These are phyloP conservation scores for Paraphaeosphaeria minitans DNA, from an alignment of 2,329 filamentous ascomycete genomes.

Conservation along the genomic window DNA sequence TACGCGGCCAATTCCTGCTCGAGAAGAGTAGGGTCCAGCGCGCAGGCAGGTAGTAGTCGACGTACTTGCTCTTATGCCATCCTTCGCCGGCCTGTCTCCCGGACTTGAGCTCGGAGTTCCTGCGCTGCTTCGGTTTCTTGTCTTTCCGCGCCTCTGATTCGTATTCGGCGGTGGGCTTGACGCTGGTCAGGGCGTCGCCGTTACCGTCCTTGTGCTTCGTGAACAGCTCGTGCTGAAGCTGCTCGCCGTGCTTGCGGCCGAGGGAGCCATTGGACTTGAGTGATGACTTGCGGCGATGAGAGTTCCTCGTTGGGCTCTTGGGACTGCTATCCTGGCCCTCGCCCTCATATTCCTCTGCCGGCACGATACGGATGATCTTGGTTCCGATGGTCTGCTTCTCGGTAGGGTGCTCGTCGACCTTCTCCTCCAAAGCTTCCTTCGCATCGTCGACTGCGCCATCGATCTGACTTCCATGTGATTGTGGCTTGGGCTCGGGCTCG, in stretches of 20 bases:
- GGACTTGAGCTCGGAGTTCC: constrained; percentile 54
- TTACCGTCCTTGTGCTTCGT: constrained; percentile 53
- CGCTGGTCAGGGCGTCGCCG: constrained; percentile 53
- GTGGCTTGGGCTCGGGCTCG: constrained; percentile 10
- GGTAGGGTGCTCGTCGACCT: constrained; percentile 16
- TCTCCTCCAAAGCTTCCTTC: constrained; percentile 11
- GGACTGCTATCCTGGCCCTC: constrained; percentile 40
- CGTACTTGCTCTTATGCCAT: constrained; percentile 57
- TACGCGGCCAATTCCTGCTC: not conserved
- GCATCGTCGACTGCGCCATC: constrained; percentile 13
- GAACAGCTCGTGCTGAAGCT: constrained; percentile 42
- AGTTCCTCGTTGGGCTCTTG: constrained; percentile 34
- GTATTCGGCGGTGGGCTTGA: constrained; percentile 48
- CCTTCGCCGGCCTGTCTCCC: constrained; percentile 60
- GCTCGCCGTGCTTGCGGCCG: constrained; percentile 36
- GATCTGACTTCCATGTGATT: constrained; percentile 29
- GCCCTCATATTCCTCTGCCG: constrained; percentile 35
- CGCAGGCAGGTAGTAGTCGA: constrained; percentile 1
- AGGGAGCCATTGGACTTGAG: constrained; percentile 38
- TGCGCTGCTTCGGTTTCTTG: constrained; percentile 33
- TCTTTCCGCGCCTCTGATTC: constrained; percentile 44
- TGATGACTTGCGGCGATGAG: constrained; percentile 37
- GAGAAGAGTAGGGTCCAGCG: not conserved
- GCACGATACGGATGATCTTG: constrained; percentile 11
- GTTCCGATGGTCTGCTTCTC: constrained; percentile 22